Evolutionary conservation across 2,329 filamentous ascomycete species (phyloP), one percentile per base, ranked within the genome.

Genomic region (Lasiodiplodia theobromae): DNA sequence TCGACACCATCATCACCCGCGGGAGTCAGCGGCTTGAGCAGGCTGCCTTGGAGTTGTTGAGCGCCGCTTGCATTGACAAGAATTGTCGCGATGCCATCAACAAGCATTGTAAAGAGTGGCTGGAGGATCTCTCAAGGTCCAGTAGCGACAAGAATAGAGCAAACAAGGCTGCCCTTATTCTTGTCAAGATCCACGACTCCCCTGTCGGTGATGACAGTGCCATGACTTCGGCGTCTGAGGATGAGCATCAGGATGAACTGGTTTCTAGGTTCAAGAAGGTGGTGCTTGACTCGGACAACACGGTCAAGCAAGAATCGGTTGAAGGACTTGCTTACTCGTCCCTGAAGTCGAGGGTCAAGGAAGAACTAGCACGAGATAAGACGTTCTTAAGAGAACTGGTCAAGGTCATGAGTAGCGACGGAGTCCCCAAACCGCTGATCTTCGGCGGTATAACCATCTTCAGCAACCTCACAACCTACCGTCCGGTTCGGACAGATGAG

Each of bases 311-410:
- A 73, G 89, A 92, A 75, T 91, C 92, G 0, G 88, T 98, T 67
- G 96, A 99, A 81, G 96, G 95, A 6, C 84, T 99, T 70, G 96
- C 95, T 16, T 98, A 97, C 78, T 91, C 94, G 4, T 97, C 95
- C 11, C 86, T 98, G 47, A 93, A 93, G 74, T 89, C 95, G 6
- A 89, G 88, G 69, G 88, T 97, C 69, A 97, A 97, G 78, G 93
- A 98, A 77, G 87, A 89, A 60, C 85, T 98, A 11, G 88, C 89
- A 14, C 85, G 86, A 60, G 91, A 97, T 75, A 77, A 83, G 4
- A 79, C 83, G 8, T 89, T 98, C 58, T 81, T 98, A 37, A 87
- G 88, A 72, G 87, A 85, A 65, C 84, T 98, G 5, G 86, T 96
- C 65, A 84, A 87, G 68, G 86, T 86, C 1, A 83, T 95, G 65